Conservation (phyloP, 2,329 filamentous ascomycete species). For the Pestalotiopsis sp. region DNA sequence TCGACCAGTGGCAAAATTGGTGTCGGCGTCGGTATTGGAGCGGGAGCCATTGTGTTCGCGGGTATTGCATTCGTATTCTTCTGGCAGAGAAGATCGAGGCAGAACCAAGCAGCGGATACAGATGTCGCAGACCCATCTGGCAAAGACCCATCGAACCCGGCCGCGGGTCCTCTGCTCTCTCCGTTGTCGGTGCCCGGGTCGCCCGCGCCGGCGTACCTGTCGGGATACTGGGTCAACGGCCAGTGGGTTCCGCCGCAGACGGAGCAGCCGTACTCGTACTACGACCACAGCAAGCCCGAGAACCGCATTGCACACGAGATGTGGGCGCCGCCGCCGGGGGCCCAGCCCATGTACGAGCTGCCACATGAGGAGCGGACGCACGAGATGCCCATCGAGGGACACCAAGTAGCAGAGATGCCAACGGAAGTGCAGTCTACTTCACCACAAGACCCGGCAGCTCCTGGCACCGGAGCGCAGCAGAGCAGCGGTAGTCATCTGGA, state of each 20-base stretch:
- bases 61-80: conserved; percentile 23
- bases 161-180: not conserved
- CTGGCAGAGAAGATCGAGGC: conserved; percentile 1
- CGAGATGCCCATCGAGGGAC: conserved; percentile 1
- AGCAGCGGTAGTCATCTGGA: not conserved
- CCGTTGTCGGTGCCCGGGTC: not conserved
- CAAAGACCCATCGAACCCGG: not conserved
- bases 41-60: conserved; percentile 29
- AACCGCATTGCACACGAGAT: not conserved
- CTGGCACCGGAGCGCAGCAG: not conserved
- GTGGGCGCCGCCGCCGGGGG: not conserved
- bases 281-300: not conserved
- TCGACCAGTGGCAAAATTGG: conserved; percentile 18
- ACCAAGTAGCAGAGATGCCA: not conserved
- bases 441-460: not conserved
- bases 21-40: conserved; percentile 25
- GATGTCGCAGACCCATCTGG: not conserved
- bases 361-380: not conserved
- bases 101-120: not conserved
- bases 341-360: not conserved
- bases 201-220: conserved; percentile 6
- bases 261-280: not conserved
- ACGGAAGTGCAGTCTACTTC: not conserved
- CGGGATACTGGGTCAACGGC: conserved; percentile 13
- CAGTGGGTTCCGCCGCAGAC: not conserved